Evolutionary conservation across 768 basidiomycete genomes (phyloP).

Genomic region (Boletus fagicola): DNA sequence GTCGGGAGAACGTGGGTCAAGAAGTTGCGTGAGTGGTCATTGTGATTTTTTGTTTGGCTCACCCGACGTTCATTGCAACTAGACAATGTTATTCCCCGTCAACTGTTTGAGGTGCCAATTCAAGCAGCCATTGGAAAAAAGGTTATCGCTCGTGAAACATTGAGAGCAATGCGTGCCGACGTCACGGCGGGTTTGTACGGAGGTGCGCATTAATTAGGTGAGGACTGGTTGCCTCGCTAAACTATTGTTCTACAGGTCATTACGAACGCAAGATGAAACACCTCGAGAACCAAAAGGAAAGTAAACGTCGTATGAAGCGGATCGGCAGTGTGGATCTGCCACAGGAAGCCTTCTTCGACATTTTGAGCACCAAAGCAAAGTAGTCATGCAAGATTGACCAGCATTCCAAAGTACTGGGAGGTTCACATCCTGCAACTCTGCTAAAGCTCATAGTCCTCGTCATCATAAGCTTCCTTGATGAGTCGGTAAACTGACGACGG

Average conservation of each 20-base stretch:
- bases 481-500: constrained; percentile 91
- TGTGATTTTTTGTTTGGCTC: neutral
- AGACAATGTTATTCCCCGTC: constrained; percentile 92
- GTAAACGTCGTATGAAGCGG: constrained; percentile 85
- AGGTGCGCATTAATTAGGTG: constrained; percentile 41
- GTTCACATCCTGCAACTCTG: neutral
- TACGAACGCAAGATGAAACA: constrained; percentile 92
- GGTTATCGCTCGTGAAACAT: constrained; percentile 84
- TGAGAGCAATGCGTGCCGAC: constrained; percentile 83
- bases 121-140: constrained; percentile 89
- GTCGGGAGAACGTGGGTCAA: constrained; percentile 86
- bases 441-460: constrained; percentile 81
- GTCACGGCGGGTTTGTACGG: constrained; percentile 95
- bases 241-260: constrained; percentile 51
- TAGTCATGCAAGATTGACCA: constrained; percentile 6
- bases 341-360: constrained; percentile 93
- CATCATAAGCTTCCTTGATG: constrained; percentile 93
- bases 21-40: constrained; percentile 72
- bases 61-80: neutral
- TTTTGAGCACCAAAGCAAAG: constrained; percentile 61
- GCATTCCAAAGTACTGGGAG: neutral
- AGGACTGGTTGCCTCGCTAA: neutral
- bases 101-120: constrained; percentile 93
- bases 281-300: constrained; percentile 87
- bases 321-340: constrained; percentile 88